A percentile compares a stretch with the other conserved stretches of the same genome.
phyloP scores from a whole-genome alignment of 352 stramenopile species.

The Phytophthora pini region DNA sequence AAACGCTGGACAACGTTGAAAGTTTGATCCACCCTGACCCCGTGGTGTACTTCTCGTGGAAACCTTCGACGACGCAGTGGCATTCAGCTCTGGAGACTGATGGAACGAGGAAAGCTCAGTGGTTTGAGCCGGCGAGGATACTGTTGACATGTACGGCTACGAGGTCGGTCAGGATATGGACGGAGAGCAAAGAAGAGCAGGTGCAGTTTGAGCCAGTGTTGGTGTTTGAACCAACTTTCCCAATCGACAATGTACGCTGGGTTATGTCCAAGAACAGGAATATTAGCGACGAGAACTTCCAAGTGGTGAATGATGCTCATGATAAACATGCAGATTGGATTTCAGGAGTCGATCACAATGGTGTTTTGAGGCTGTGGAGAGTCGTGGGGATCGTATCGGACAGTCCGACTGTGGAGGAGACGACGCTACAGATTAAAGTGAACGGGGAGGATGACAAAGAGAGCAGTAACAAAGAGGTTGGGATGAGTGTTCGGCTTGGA shows the following conservation, averaged over 20 bases:
- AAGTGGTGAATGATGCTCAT: slow-evolving; percentile 45
- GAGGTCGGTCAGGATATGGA: slow-evolving; percentile 71
- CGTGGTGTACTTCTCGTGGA: slow-evolving; percentile 85
- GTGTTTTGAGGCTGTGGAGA: slow-evolving; percentile 76
- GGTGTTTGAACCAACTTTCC: slow-evolving; percentile 57
- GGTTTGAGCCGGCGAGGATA: slow-evolving; percentile 76
- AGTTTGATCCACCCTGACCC: slow-evolving; percentile 60
- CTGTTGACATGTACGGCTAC: slow-evolving; percentile 74
- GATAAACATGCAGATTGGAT: slow-evolving; percentile 77
- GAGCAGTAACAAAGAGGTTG: neutral
- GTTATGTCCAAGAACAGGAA: slow-evolving; percentile 84
- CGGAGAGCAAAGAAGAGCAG: slow-evolving; percentile 34
- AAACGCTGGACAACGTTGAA: slow-evolving; percentile 42
- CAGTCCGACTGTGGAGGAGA: slow-evolving; percentile 56
- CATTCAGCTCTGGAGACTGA: slow-evolving; percentile 61
- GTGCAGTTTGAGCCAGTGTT: slow-evolving; percentile 44
- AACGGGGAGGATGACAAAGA: slow-evolving; percentile 57
- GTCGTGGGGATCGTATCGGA: slow-evolving; percentile 50
- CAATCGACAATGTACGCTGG: slow-evolving; percentile 77
- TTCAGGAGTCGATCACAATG: slow-evolving; percentile 68
- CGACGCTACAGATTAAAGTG: slow-evolving; percentile 72
- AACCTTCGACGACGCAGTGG: slow-evolving; percentile 68
- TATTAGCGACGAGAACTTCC: slow-evolving; percentile 81
- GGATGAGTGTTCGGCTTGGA: slow-evolving; percentile 33
- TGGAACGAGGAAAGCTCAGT: slow-evolving; percentile 62